Base-by-base conservation (phyloP, 257 asterid genomes). In the Avicennia marina region DNA sequence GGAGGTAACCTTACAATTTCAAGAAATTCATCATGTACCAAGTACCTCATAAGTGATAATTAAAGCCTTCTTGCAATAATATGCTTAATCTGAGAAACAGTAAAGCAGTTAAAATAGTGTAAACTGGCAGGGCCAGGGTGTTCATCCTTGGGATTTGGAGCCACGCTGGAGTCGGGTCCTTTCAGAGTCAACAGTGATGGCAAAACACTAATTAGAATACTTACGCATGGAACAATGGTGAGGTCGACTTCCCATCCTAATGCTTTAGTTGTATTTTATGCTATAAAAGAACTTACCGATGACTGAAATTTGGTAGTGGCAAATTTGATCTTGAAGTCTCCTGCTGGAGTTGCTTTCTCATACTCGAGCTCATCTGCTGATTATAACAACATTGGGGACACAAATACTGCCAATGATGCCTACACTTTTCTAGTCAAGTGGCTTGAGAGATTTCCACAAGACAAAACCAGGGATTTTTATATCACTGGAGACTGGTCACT, bases 271-370 rank as follows among this genome's bases (percentile, higher is more conserved):
- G 9, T 13, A 43, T 43, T 43, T 13, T 16, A 13, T 43, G 34
- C 8, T 29, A 4, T 29, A 8, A 29, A 29, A 29, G n/a, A 29
- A 4, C 8, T 29, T 29, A 29, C 4, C 7, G 34, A 4, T 29
- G 34, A 29, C 34, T 29, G 34, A 29, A 29, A 10, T 29, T 29
- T 34, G 11, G 24, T 49, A 79, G 86, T 46, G 57, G 78, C 78
- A 50, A 79, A 79, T 33, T 68, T 72, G 52, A 45, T 75, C 73
- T 61, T 79, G 62, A 82, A 79, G 62, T 75, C 82, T 1, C 80
- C 80, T 2, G 77, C 69, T 15, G 78, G 81, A 0, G 78, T 77
- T 29, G 87, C 84, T 27, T 80, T 80, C 76, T 80, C 79, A 0
- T 77, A 77, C 31, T 68, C 84, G 27, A 80, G 77, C 69, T 74